Evolutionary conservation across 495 filamentous ascomycete genomes (phyloP).

Genomic region (Venustampulla echinocandica): DNA sequence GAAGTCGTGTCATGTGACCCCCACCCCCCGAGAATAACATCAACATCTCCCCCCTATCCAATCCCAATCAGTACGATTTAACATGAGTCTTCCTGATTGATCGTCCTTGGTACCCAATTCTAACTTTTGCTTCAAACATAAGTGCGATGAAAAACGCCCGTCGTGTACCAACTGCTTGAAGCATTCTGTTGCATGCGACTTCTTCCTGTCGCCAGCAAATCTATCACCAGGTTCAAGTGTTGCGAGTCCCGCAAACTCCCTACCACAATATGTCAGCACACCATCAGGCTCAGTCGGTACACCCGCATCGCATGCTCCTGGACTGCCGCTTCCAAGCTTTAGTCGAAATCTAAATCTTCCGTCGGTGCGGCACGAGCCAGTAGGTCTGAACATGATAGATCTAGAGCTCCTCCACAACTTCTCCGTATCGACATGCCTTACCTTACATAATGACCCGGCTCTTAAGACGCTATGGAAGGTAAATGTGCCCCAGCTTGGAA

Average conservation of each 20-base stretch:
- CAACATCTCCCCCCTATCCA: neutral
- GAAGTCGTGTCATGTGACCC: neutral
- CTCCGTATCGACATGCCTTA: constrained; percentile 27
- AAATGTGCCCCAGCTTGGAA: constrained; percentile 29
- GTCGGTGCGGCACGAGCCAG: neutral
- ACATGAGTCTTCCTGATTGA: neutral
- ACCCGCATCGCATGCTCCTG: too few species aligned
- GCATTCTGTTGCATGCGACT: constrained; percentile 31
- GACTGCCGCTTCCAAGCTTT: too few species aligned
- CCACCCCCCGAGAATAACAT: neutral
- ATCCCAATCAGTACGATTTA: neutral
- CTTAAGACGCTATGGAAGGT: constrained; percentile 29
- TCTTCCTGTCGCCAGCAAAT: constrained; percentile 2
- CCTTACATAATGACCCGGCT: constrained; percentile 25
- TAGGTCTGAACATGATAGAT: constrained; percentile 25
- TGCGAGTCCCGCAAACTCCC: neutral
- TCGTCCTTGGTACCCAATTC: neutral
- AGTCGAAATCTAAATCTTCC: too few species aligned
- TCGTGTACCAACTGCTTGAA: constrained; percentile 32
- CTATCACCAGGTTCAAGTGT: neutral
- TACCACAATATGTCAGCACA: neutral
- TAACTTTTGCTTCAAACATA: neutral
- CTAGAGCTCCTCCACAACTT: constrained; percentile 37
- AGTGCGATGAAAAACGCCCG: constrained; percentile 34
- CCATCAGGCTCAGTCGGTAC: neutral